These are phyloP conservation scores for Aspergillus sp. DNA, from an alignment of 2,329 filamentous ascomycete species.

Conservation along the genomic window DNA sequence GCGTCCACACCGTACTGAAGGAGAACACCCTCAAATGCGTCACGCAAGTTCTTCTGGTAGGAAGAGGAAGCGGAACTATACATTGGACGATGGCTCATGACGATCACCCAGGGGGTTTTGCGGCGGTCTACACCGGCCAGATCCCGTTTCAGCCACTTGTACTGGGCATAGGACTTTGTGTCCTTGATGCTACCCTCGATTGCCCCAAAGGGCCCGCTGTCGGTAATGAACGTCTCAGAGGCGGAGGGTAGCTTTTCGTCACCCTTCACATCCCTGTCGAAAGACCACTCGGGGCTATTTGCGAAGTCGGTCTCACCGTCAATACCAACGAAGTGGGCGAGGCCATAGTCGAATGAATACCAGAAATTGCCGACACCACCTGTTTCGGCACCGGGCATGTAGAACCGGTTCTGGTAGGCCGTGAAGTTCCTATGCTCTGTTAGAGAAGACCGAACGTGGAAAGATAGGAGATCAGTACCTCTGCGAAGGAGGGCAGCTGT, in stretches of 20 bases:
- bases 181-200: slow-evolving; percentile 41
- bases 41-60: slow-evolving; percentile 45
- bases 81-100: slow-evolving; percentile 51
- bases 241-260: slow-evolving; percentile 41
- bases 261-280: slow-evolving; percentile 42
- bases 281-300: slow-evolving; percentile 47
- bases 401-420: slow-evolving; percentile 52
- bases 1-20: slow-evolving; percentile 47
- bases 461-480: slow-evolving; percentile 24
- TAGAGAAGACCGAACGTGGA: too few relatives aligned
- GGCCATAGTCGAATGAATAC: slow-evolving; percentile 55
- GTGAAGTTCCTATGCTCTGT: slow-evolving; percentile 44
- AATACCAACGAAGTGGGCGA: slow-evolving; percentile 51
- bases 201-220: slow-evolving; percentile 49
- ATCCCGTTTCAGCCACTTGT: slow-evolving; percentile 48
- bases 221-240: slow-evolving; percentile 46
- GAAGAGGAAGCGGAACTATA: slow-evolving; percentile 45
- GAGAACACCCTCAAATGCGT: slow-evolving; percentile 47
- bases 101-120: slow-evolving; percentile 51
- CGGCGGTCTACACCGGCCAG: slow-evolving; percentile 44
- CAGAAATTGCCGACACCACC: slow-evolving; percentile 53
- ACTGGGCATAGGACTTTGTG: slow-evolving; percentile 47
- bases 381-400: slow-evolving; percentile 49
- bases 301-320: slow-evolving; percentile 52
- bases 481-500: slow-evolving; percentile 52